Evolutionary conservation across 2,329 filamentous ascomycete genomes (phyloP), one percentile per base, ranked within the genome.

Genomic region (Paracoccidioides brasiliensis): DNA sequence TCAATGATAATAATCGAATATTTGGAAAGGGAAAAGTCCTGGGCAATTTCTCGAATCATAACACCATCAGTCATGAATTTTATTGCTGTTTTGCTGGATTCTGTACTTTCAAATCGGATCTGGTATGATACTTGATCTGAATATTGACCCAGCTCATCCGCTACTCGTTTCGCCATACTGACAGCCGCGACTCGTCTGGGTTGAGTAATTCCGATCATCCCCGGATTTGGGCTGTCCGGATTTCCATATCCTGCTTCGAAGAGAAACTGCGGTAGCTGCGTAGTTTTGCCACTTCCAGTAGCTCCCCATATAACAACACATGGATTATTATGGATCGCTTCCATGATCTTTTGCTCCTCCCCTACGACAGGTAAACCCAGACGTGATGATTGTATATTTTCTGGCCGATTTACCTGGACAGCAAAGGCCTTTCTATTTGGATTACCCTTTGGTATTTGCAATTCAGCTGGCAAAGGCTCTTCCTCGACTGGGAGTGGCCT

Each of bases 21-120:
- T 63, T 94, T 94, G 52, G 80, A 82, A 46, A 98, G 73, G 0
- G 88, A 79, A 65, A 97, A 89, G 67, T 98, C 93, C 61, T 93
- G 84, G 0, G 88, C 84, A 54, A 96, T 85, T 70, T 98, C 93
- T 56, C 93, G 84, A 8, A 98, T 79, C 57, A 98, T 76, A 33
- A 98, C 90, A 78, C 93, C 93, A 70, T 98, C 93, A 0, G 93
- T 98, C 90, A 98, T 96, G 73, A 97, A 98, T 69, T 98, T 98
- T 69, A 98, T 82, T 5, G 88, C 86, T 0, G 93, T 98, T 53
- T 89, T 85, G 33, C 83, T 76, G 51, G 83, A 82, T 1, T 86
- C 83, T 0, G 84, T 91, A 52, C 86, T 89, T 66, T 98, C 93
- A 61, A 97, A 98, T 30, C 94, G 86, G 63, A 98, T 96, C 68